phyloP scores from a whole-genome alignment of 2,329 filamentous ascomycete genomes.

The Neonectria neomacrospora region DNA sequence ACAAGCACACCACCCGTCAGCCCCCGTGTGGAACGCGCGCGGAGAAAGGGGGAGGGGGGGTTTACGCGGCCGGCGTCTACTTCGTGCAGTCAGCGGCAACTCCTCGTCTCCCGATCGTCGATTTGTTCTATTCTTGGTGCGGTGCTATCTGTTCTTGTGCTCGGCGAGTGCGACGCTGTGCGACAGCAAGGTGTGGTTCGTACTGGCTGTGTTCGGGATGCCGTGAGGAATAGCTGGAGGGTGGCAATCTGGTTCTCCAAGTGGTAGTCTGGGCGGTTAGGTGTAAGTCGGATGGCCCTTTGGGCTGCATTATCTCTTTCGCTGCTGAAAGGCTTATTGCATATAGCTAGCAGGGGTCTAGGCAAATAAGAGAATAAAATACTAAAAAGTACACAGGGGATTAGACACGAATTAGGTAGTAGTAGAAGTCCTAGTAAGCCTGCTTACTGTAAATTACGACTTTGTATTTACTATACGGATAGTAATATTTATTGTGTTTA shows the following conservation, averaged over 20 bases:
- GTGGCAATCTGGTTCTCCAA: not conserved
- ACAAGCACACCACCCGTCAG: not conserved
- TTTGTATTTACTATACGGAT: too few species aligned
- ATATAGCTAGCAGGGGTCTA: too few species aligned
- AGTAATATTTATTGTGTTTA: too few species aligned
- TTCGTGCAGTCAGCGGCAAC: not conserved
- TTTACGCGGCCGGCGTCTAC: slow-evolving; percentile 15
- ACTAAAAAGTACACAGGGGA: too few species aligned
- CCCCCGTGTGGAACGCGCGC: slow-evolving; percentile 9
- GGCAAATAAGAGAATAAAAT: too few species aligned
- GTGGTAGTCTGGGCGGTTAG: slow-evolving; percentile 18
- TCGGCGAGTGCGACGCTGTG: slow-evolving; percentile 1
- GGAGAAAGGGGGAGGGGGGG: not conserved
- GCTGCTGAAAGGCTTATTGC: too few species aligned
- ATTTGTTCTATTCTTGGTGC: slow-evolving; percentile 14
- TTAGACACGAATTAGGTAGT: too few species aligned
- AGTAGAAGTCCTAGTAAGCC: too few species aligned
- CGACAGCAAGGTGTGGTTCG: slow-evolving; percentile 1
- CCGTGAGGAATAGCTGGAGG: not conserved
- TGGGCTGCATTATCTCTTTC: not conserved
- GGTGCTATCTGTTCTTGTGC: slow-evolving; percentile 2
- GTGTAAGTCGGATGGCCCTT: slow-evolving; percentile 7
- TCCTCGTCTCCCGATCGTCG: not conserved
- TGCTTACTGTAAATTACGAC: too few species aligned
- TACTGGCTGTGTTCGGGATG: not conserved